Evolutionary conservation across 2,329 filamentous ascomycete species (phyloP).

Genomic region (Phoma sp.): DNA sequence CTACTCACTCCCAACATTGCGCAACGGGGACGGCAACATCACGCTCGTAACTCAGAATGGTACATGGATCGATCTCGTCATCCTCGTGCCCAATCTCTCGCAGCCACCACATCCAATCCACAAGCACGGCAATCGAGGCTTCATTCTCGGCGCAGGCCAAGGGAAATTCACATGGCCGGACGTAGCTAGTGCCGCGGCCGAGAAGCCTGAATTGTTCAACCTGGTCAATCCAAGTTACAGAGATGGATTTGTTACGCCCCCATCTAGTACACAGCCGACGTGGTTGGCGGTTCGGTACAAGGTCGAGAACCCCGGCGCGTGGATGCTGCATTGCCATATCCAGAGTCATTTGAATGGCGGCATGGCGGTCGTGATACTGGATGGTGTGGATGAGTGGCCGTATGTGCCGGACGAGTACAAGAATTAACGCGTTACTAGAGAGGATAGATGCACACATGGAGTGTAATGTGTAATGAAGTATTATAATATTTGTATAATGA

Average conservation of each 20-base stretch:
- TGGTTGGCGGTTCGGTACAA: constrained; percentile 59
- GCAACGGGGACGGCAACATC: constrained; percentile 52
- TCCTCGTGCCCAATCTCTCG: constrained; percentile 26
- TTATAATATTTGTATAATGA: neutral
- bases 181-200: constrained; percentile 60
- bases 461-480: neutral
- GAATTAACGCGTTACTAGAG: too few species aligned
- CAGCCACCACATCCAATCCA: constrained; percentile 68
- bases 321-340: constrained; percentile 61
- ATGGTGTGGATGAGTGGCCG: constrained; percentile 58
- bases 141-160: constrained; percentile 60
- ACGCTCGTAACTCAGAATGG: constrained; percentile 49
- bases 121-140: constrained; percentile 70
- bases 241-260: constrained; percentile 57
- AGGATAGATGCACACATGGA: neutral
- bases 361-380: constrained; percentile 58
- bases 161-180: constrained; percentile 59
- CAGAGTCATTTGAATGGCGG: constrained; percentile 57
- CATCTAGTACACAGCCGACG: constrained; percentile 22
- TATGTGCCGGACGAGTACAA: constrained; percentile 32
- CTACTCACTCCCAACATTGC: constrained; percentile 41
- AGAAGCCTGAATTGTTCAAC: constrained; percentile 62
- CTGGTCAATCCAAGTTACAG: constrained; percentile 62
- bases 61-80: constrained; percentile 45
- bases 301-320: constrained; percentile 56